phyloP scores from a whole-genome alignment of 2,329 filamentous ascomycete species.

The Fusarium protoensiforme region DNA sequence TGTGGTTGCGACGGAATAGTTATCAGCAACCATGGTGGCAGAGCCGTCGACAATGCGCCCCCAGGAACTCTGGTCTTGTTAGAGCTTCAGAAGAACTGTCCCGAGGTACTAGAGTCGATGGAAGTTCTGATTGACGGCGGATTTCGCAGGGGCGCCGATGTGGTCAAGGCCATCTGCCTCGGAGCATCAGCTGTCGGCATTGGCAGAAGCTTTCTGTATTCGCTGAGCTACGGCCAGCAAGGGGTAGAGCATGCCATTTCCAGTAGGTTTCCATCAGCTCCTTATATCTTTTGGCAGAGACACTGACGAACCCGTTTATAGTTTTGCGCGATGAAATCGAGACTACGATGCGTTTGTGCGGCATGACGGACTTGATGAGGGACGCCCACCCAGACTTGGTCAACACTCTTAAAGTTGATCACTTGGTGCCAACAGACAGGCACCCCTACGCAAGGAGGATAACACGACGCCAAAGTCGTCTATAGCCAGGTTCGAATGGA shows the following conservation, averaged over 20 bases:
- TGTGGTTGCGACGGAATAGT: slow-evolving; percentile 74
- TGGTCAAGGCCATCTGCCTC: slow-evolving; percentile 74
- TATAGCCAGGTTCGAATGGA: not conserved
- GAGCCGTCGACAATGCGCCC: slow-evolving; percentile 62
- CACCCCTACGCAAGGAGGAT: slow-evolving; percentile 9
- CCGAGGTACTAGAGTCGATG: slow-evolving; percentile 67
- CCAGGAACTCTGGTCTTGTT: slow-evolving; percentile 69
- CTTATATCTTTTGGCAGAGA: not conserved
- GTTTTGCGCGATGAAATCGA: slow-evolving; percentile 68
- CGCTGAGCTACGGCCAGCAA: slow-evolving; percentile 70
- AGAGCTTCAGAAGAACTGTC: slow-evolving; percentile 71
- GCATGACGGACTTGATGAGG: slow-evolving; percentile 65
- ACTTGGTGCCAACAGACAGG: not conserved
- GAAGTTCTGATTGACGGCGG: slow-evolving; percentile 75
- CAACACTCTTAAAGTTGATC: slow-evolving; percentile 3
- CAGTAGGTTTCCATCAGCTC: slow-evolving; percentile 54
- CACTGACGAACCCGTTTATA: not conserved
- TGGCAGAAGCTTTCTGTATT: slow-evolving; percentile 70
- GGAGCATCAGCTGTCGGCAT: slow-evolving; percentile 73
- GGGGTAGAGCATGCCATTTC: slow-evolving; percentile 63
- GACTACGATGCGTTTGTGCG: slow-evolving; percentile 74
- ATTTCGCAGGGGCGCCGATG: slow-evolving; percentile 71
- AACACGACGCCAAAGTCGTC: not conserved
- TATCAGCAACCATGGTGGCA: slow-evolving; percentile 76
- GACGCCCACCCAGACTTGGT: slow-evolving; percentile 4